Percentiles rank a stretch among this genome's conserved stretches.
These are phyloP conservation scores for Trichoderma guizhouense DNA, from an alignment of 2,329 filamentous ascomycete species.

Conservation along the genomic window DNA sequence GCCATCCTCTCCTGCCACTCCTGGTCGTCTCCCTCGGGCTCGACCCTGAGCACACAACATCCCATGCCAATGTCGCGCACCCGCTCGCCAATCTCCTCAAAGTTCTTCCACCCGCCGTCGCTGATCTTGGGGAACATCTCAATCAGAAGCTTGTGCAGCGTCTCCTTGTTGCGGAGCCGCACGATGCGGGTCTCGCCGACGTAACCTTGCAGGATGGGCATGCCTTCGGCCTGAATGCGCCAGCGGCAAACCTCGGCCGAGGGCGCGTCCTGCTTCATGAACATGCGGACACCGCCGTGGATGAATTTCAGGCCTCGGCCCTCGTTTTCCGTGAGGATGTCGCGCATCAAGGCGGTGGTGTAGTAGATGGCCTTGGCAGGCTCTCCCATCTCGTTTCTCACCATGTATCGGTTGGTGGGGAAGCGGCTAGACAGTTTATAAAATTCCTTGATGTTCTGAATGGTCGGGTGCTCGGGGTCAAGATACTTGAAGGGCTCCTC, in stretches of 20 bases:
- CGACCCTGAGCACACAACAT: conserved; percentile 84
- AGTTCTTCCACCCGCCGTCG: conserved; percentile 67
- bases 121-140: conserved; percentile 96
- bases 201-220: conserved; percentile 88
- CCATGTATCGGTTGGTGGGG: conserved; percentile 89
- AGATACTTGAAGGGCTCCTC: conserved; percentile 98
- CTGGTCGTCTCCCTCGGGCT: conserved; percentile 63
- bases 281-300: conserved; percentile 97
- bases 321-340: conserved; percentile 84
- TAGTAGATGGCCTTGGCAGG: conserved; percentile 97
- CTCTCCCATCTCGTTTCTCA: conserved; percentile 84
- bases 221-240: conserved; percentile 93
- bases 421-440: conserved; percentile 83
- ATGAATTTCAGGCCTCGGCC: conserved; percentile 91
- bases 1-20: conserved; percentile 74
- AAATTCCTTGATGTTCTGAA: conserved; percentile 74
- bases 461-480: conserved; percentile 67
- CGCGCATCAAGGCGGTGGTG: conserved; percentile 77
- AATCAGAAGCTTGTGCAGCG: conserved; percentile 75
- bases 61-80: conserved; percentile 80
- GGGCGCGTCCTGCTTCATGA: conserved; percentile 94
- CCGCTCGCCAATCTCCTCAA: conserved; percentile 84
- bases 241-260: conserved; percentile 83
- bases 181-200: conserved; percentile 76
- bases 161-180: conserved; percentile 70